Conservation (phyloP, 2,329 filamentous ascomycete species). For the Venturia oleaginea region DNA sequence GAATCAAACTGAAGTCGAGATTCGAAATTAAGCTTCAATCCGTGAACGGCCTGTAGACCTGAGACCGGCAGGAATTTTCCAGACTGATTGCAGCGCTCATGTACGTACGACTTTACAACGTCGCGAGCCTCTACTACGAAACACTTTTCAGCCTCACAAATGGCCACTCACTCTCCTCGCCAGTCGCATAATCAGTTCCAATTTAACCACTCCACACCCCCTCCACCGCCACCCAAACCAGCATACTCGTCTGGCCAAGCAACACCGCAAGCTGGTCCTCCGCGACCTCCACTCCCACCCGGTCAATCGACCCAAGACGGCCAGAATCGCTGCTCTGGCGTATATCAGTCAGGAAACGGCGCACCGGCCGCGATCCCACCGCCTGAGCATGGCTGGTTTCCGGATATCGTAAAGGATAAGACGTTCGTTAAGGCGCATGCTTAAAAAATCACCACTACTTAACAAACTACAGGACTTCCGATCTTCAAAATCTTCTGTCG, state of each 20-base stretch:
- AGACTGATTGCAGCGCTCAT: too few relatives aligned
- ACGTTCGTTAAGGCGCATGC: constrained; percentile 47
- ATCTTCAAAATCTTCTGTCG: constrained; percentile 62
- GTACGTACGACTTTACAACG: too few relatives aligned
- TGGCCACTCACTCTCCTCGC: constrained; percentile 30
- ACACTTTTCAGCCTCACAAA: constrained; percentile 13
- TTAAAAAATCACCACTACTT: constrained; percentile 18
- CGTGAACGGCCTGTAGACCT: too few relatives aligned
- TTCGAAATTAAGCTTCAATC: too few relatives aligned
- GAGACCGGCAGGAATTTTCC: too few relatives aligned
- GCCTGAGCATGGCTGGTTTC: constrained; percentile 64
- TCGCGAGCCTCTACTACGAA: too few relatives aligned
- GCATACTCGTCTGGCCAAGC: constrained; percentile 33
- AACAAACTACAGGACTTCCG: constrained; percentile 53
- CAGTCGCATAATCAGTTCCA: constrained; percentile 30
- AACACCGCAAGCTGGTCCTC: constrained; percentile 34
- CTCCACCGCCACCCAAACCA: constrained; percentile 38
- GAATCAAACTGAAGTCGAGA: too few relatives aligned
- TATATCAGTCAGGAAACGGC: constrained; percentile 15
- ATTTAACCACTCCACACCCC: constrained; percentile 37
- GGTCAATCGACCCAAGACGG: constrained; percentile 23
- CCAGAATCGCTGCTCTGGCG: constrained; percentile 18
- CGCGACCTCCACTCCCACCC: constrained; percentile 36
- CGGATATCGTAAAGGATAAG: constrained; percentile 67
- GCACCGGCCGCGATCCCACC: constrained; percentile 19